phyloP scores from a whole-genome alignment of 352 stramenopile species.

The Phytophthora multivora region DNA sequence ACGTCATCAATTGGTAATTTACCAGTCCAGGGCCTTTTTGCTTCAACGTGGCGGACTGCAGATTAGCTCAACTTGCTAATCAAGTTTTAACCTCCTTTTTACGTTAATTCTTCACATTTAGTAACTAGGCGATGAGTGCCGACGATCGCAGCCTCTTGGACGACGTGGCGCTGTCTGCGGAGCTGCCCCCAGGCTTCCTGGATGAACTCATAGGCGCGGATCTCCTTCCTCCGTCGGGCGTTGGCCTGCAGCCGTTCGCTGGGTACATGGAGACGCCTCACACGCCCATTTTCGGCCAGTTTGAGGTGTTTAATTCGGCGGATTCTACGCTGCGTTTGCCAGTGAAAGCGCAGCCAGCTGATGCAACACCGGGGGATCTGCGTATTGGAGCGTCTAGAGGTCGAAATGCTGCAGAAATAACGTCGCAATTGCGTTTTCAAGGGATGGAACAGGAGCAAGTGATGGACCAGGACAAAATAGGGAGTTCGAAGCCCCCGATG shows the following conservation, averaged over 20 bases:
- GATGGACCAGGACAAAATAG: conserved; percentile 1
- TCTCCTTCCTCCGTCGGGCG: neutral
- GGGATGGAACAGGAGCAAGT: neutral
- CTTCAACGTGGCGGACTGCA: conserved; percentile 7
- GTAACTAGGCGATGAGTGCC: neutral
- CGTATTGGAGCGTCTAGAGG: neutral
- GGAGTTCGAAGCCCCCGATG: conserved; percentile 27
- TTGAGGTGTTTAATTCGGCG: neutral
- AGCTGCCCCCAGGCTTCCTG: conserved; percentile 33
- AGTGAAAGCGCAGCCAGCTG: neutral
- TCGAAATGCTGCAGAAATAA: conserved; percentile 8
- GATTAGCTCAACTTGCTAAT: conserved; percentile 7
- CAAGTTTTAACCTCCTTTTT: neutral
- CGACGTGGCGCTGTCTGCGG: conserved; percentile 16
- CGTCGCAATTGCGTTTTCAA: neutral
- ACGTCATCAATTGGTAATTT: too few species aligned
- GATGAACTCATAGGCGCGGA: conserved; percentile 34
- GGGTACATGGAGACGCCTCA: neutral
- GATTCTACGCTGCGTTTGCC: neutral
- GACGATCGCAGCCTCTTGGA: conserved; percentile 15
- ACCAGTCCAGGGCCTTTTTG: neutral
- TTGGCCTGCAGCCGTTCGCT: neutral
- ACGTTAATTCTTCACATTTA: conserved; percentile 4
- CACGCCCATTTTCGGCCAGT: conserved; percentile 5
- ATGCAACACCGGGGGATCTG: neutral